phyloP scores from a whole-genome alignment of 2,329 filamentous ascomycete genomes.

The Pleurostoma richardsiae region DNA sequence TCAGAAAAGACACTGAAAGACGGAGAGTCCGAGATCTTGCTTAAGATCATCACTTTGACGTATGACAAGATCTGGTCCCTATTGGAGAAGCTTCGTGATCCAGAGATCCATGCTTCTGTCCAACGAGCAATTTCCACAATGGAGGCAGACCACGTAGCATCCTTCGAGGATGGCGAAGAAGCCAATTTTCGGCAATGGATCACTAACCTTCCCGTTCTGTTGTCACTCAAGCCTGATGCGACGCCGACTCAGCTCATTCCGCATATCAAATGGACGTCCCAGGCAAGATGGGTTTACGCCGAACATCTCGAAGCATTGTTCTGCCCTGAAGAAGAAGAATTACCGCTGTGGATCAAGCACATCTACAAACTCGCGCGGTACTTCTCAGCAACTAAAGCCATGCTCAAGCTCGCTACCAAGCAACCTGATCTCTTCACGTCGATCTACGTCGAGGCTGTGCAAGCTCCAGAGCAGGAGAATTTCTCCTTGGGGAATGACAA shows the following conservation, averaged over 20 bases:
- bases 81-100: slow-evolving; percentile 4
- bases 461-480: slow-evolving; percentile 6
- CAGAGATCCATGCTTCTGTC: background rate
- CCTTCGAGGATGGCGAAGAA: background rate
- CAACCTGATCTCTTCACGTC: slow-evolving; percentile 13
- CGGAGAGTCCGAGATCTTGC: slow-evolving; percentile 9
- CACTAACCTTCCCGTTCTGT: slow-evolving; percentile 1
- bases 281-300: slow-evolving; percentile 16
- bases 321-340: background rate
- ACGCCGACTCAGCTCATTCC: slow-evolving; percentile 3
- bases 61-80: slow-evolving; percentile 11
- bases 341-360: slow-evolving; percentile 9
- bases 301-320: slow-evolving; percentile 13
- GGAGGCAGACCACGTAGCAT: background rate
- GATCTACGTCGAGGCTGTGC: slow-evolving; percentile 13
- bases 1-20: slow-evolving; percentile 3
- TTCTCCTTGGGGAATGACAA: background rate
- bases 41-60: slow-evolving; percentile 11
- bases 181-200: slow-evolving; percentile 3
- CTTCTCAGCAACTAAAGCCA: slow-evolving; percentile 15
- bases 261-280: slow-evolving; percentile 16
- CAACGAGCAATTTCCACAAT: background rate
- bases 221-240: slow-evolving; percentile 1
- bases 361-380: slow-evolving; percentile 22
- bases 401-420: slow-evolving; percentile 19